Percentiles rank a stretch among this genome's conserved stretches.
Conservation (phyloP, 306 rosid genomes). For the Gynostemma pentaphyllum region DNA sequence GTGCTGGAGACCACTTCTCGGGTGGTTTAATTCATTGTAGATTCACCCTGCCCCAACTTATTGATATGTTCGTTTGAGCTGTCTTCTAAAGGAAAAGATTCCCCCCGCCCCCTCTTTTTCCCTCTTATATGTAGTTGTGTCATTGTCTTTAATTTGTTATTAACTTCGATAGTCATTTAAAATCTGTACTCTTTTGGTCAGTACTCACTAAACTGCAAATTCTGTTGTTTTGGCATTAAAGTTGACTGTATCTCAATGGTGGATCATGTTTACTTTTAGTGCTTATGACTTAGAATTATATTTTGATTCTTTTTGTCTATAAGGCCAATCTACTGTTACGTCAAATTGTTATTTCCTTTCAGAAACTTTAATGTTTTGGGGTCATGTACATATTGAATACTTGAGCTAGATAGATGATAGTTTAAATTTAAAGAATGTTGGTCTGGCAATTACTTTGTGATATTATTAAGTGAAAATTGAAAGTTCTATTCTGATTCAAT, state of each 20-base stretch:
- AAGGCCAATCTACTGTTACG: too few relatives aligned
- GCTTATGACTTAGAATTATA: too few relatives aligned
- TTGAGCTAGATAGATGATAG: neutral
- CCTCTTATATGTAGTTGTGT: neutral
- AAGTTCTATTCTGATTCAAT: constrained; percentile 11
- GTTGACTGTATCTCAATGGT: too few relatives aligned
- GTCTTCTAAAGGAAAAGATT: too few relatives aligned
- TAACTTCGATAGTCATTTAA: neutral
- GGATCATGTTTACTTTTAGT: too few relatives aligned
- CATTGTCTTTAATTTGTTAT: neutral
- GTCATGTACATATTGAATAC: neutral
- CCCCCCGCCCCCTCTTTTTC: too few relatives aligned
- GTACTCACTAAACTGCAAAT: neutral
- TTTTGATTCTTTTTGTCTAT: too few relatives aligned
- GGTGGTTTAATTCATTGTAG: too few relatives aligned
- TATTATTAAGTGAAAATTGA: neutral
- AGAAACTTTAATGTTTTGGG: neutral
- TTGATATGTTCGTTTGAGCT: too few relatives aligned
- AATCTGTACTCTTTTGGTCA: neutral
- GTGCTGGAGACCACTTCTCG: too few relatives aligned
- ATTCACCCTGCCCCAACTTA: too few relatives aligned
- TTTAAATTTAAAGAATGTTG: neutral
- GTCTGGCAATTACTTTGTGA: neutral
- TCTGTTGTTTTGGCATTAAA: neutral
- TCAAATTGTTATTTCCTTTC: too few relatives aligned